Evolutionary conservation across 208 protist genomes (phyloP), one percentile per base, ranked within the genome.

Genomic region (Leishmania tropica): DNA sequence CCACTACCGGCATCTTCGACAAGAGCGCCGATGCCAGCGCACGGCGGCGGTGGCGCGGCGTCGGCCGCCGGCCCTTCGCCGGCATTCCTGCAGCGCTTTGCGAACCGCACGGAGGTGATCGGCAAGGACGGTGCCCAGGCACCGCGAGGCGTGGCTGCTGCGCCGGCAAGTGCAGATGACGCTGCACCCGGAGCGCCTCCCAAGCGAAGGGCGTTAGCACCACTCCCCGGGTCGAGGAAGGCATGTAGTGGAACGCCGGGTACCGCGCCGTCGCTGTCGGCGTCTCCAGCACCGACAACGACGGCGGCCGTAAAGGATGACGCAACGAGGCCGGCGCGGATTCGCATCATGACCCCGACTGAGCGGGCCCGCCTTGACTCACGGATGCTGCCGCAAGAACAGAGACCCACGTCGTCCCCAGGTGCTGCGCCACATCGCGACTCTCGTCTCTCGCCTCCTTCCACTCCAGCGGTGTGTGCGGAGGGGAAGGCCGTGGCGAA

Each of bases 31-130:
- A 15, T 24, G 40, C 35, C 70, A 42, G 21, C 37, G 67, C 7
- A 3, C 15, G 31, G 64, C 64, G 17, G 15, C 15, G 64, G 64
- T 42, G 35, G 64, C 13, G 45, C 68, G n/a, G 19, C 76, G 21
- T 28, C 78, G 8, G 24, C 78, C 1, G 11, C 21, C 19, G 35
- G 56, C 78, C 21, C 68, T 35, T 28, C 62, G 60, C 45, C 85
- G 68, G 47, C 90, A 86, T 97, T 97, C 67, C 83, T 89, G 77
- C 79, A 87, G 51, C 91, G 88, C 78, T 97, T 97, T 56, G 77
- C 93, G 13, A 88, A 93, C 77, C 81, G 88, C 15, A 88, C 87
- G 13, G 79, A 88, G 75, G 54, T 90, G 17, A 87, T 96, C 8
- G 88, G 91, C 11, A 92, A 89, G 68, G 88, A 91, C 37, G 91